These are phyloP conservation scores for Psilocybe cyanescens DNA, from an alignment of 768 basidiomycete genomes.

Conservation along the genomic window DNA sequence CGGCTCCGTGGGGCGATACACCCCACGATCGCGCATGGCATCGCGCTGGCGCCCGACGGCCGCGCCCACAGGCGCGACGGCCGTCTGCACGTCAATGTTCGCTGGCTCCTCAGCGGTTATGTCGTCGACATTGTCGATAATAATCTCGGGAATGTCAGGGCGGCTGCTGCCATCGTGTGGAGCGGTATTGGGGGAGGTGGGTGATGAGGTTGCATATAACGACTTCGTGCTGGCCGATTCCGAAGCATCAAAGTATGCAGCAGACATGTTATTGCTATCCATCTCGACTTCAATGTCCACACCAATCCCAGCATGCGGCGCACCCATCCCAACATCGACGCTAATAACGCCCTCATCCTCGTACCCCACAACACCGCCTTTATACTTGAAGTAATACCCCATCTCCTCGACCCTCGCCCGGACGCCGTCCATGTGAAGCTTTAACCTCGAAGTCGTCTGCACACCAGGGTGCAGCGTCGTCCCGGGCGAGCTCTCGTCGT, in stretches of 20 bases:
- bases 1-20: slow-evolving; percentile 14
- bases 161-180: too few relatives aligned
- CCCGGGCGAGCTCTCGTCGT: neutral
- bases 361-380: slow-evolving; percentile 30
- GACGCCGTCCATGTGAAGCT: slow-evolving; percentile 38
- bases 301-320: slow-evolving; percentile 27
- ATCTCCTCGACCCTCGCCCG: slow-evolving; percentile 34
- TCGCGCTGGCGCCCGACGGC: neutral
- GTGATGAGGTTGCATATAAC: neutral
- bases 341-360: slow-evolving; percentile 42
- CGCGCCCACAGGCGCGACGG: neutral
- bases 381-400: slow-evolving; percentile 42
- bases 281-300: slow-evolving; percentile 36
- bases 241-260: neutral
- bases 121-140: neutral
- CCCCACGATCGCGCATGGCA: neutral
- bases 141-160: neutral
- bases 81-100: slow-evolving; percentile 14
- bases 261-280: slow-evolving; percentile 17
- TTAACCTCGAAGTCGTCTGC: slow-evolving; percentile 27
- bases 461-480: slow-evolving; percentile 12
- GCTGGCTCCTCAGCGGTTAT: neutral
- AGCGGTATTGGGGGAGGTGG: neutral
- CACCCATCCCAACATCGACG: slow-evolving; percentile 33
- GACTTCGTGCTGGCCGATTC: neutral